Conservation (phyloP, 2,329 filamentous ascomycete species). For the Neodidymelliopsis sp. region DNA sequence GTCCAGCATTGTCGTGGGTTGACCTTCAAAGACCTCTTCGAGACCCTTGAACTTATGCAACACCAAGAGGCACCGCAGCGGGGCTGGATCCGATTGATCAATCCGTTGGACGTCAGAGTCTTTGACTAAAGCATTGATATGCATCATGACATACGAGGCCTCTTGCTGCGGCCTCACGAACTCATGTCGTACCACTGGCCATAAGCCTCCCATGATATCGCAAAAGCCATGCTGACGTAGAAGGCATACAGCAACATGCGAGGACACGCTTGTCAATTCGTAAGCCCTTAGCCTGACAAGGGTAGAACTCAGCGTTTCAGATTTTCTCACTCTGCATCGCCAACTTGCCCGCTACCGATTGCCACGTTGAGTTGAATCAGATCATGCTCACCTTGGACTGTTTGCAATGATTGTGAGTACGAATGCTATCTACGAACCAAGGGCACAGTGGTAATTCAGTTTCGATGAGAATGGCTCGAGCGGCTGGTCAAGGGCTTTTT, state of each 20-base stretch:
- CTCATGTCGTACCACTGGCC: constrained; percentile 4
- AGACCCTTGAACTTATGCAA: constrained; percentile 1
- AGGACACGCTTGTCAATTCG: constrained; percentile 40
- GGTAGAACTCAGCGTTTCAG: constrained; percentile 39
- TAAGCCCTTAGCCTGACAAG: constrained; percentile 38
- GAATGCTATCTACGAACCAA: too few species aligned
- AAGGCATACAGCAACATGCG: constrained; percentile 13
- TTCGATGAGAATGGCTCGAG: too few species aligned
- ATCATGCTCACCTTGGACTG: constrained; percentile 10
- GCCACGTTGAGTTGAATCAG: constrained; percentile 8
- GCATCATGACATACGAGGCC: constrained; percentile 13
- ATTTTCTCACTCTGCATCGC: constrained; percentile 21
- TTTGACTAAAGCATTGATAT: constrained; percentile 6
- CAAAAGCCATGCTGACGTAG: constrained; percentile 10
- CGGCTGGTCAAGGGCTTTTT: too few species aligned
- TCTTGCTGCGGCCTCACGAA: constrained; percentile 3
- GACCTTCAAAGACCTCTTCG: constrained; percentile 6
- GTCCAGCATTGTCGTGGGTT: constrained; percentile 13
- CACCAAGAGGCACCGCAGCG: neutral
- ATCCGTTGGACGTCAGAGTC: constrained; percentile 1
- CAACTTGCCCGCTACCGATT: constrained; percentile 20
- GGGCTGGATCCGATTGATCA: neutral
- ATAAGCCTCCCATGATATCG: neutral
- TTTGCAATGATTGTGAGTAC: too few species aligned
- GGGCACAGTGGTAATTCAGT: too few species aligned